A percentile compares a stretch with the other conserved stretches of the same genome.
Conservation (phyloP, 164 flowering plant species). For the Macadamia tetraphylla region DNA sequence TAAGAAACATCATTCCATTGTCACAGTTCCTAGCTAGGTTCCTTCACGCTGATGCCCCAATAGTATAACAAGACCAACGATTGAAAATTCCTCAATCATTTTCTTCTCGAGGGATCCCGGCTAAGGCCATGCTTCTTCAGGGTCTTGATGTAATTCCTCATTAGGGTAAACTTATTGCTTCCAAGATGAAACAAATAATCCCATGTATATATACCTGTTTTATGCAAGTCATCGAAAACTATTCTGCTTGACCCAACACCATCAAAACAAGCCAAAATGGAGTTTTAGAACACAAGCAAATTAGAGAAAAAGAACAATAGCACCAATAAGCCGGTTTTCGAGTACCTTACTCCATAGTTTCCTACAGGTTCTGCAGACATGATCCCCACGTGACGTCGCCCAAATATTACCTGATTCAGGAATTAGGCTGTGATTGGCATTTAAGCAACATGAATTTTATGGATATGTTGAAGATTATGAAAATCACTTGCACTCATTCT, state of each 20-base stretch:
- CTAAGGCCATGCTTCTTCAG: constrained; percentile 68
- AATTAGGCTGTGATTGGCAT: constrained; percentile 4
- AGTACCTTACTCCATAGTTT: constrained; percentile 93
- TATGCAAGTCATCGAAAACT: constrained; percentile 86
- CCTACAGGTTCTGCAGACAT: constrained; percentile 97
- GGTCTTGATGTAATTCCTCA: constrained; percentile 72
- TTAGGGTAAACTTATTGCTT: constrained; percentile 67
- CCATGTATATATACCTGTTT: constrained; percentile 95
- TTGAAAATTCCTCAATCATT: constrained; percentile 18
- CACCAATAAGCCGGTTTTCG: background rate
- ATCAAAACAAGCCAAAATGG: background rate
- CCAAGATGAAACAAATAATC: constrained; percentile 84
- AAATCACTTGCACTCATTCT: too few relatives aligned
- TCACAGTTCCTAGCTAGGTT: too few relatives aligned
- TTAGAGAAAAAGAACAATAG: background rate
- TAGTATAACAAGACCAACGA: background rate
- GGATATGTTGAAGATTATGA: too few relatives aligned
- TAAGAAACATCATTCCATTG: too few relatives aligned
- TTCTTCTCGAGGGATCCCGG: constrained; percentile 57
- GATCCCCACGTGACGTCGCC: constrained; percentile 89
- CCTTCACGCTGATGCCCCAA: background rate
- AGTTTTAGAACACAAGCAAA: background rate
- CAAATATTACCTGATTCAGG: constrained; percentile 63
- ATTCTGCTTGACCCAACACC: constrained; percentile 39
- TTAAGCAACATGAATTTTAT: background rate